Percentiles rank a stretch among this genome's conserved stretches.
Conservation (phyloP, 352 stramenopile species). For the Phytopythium montanum region DNA sequence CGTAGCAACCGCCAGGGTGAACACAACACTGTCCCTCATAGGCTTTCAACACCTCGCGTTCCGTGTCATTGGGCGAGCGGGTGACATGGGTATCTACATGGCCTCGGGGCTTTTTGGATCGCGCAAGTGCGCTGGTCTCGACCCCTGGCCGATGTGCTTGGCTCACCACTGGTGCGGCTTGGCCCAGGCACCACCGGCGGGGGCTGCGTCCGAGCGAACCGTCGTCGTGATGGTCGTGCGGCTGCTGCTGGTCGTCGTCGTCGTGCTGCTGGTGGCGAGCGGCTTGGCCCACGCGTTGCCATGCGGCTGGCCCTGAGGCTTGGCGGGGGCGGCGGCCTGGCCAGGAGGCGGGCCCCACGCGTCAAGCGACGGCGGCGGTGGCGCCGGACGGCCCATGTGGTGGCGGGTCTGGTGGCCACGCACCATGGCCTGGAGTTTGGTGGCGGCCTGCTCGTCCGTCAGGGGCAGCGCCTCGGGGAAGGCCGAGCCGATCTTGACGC, state of each 20-base stretch:
- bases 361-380: constrained; percentile 26
- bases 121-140: background rate
- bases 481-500: constrained; percentile 77
- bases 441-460: constrained; percentile 63
- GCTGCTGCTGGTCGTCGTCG: constrained; percentile 7
- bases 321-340: constrained; percentile 14
- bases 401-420: constrained; percentile 43
- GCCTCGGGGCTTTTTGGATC: background rate
- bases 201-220: constrained; percentile 3
- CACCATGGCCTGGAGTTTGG: constrained; percentile 69
- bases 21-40: background rate
- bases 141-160: background rate
- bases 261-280: constrained; percentile 6
- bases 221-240: constrained; percentile 4
- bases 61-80: background rate
- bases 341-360: constrained; percentile 36
- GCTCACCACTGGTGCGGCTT: constrained; percentile 58
- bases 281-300: constrained; percentile 33
- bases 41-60: background rate
- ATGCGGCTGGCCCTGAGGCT: background rate
- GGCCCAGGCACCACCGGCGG: constrained; percentile 42
- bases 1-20: background rate
- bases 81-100: background rate
- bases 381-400: constrained; percentile 16
- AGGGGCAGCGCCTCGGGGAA: constrained; percentile 76